Percentiles rank a stretch among this genome's conserved stretches.
These are phyloP conservation scores for Aspergillus candidus DNA, from an alignment of 2,329 filamentous ascomycete species.

Conservation along the genomic window DNA sequence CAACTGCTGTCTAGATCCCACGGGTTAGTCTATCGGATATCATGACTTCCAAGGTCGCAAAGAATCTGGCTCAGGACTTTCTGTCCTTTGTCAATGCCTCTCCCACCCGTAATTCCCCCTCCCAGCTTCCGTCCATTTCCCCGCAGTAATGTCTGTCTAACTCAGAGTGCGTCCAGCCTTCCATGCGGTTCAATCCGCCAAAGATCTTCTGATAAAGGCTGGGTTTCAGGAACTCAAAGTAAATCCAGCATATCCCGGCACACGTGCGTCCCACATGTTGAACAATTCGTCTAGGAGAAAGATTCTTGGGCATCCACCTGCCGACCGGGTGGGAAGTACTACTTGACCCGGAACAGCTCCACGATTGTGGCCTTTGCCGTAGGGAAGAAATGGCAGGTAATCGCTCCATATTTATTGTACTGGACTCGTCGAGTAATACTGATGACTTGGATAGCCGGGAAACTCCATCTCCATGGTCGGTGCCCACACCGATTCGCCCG, in stretches of 20 bases:
- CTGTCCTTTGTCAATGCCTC: constrained; percentile 90
- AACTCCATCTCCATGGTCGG: constrained; percentile 90
- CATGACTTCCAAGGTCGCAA: constrained; percentile 26
- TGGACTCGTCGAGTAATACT: neutral
- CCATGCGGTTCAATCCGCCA: constrained; percentile 80
- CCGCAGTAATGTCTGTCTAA: neutral
- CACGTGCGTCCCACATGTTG: neutral
- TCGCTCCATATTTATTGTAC: constrained; percentile 1
- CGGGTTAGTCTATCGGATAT: constrained; percentile 10
- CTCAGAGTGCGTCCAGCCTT: constrained; percentile 59
- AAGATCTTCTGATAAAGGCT: constrained; percentile 68
- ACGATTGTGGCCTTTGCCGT: constrained; percentile 91
- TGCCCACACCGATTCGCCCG: constrained; percentile 92
- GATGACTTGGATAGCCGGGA: constrained; percentile 51
- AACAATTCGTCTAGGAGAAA: constrained; percentile 54
- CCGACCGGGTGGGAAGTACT: constrained; percentile 88
- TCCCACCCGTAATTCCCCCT: constrained; percentile 66
- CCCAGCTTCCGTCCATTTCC: constrained; percentile 6
- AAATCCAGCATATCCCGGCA: neutral
- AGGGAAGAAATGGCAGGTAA: constrained; percentile 73
- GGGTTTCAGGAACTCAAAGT: constrained; percentile 81
- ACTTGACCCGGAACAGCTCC: constrained; percentile 86
- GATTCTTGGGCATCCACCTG: constrained; percentile 79
- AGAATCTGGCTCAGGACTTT: constrained; percentile 64
- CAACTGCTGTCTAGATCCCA: constrained; percentile 3